Conservation (phyloP, 352 stramenopile species). For the Phytophthora fragariaefolia region DNA sequence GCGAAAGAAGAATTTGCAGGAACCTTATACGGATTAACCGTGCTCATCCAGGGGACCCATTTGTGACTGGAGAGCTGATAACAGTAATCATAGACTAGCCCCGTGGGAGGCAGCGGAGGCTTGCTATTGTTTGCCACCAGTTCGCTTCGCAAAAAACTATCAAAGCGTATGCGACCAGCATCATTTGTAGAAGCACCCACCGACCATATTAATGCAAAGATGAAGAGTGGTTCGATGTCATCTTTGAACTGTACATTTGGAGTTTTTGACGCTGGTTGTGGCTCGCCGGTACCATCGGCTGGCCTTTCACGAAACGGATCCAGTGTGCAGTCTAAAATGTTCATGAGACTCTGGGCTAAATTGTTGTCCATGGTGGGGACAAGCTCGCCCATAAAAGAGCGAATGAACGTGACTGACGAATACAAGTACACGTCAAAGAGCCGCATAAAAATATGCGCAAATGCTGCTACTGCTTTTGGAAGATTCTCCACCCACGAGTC, state of each 20-base stretch:
- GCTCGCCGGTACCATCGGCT: slow-evolving; percentile 48
- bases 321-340: slow-evolving; percentile 92
- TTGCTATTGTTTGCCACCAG: slow-evolving; percentile 77
- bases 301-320: slow-evolving; percentile 71
- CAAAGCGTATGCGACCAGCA: slow-evolving; percentile 83
- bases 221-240: slow-evolving; percentile 89
- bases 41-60: slow-evolving; percentile 95
- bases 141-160: slow-evolving; percentile 89
- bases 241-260: slow-evolving; percentile 69
- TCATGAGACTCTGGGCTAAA: slow-evolving; percentile 92
- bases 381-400: slow-evolving; percentile 87
- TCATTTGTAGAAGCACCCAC: slow-evolving; percentile 92
- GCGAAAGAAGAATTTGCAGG: slow-evolving; percentile 77
- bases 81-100: slow-evolving; percentile 92
- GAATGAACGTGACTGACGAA: slow-evolving; percentile 84
- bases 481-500: slow-evolving; percentile 91
- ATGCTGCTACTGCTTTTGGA: slow-evolving; percentile 38
- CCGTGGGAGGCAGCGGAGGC: slow-evolving; percentile 58
- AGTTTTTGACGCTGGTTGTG: slow-evolving; percentile 44
- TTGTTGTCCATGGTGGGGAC: slow-evolving; percentile 95
- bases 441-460: slow-evolving; percentile 55
- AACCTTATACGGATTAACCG: slow-evolving; percentile 84
- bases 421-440: slow-evolving; percentile 94
- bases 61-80: slow-evolving; percentile 89
- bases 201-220: slow-evolving; percentile 94